Evolutionary conservation across 2,329 filamentous ascomycete genomes (phyloP).

Genomic region (Alternaria sp.): DNA sequence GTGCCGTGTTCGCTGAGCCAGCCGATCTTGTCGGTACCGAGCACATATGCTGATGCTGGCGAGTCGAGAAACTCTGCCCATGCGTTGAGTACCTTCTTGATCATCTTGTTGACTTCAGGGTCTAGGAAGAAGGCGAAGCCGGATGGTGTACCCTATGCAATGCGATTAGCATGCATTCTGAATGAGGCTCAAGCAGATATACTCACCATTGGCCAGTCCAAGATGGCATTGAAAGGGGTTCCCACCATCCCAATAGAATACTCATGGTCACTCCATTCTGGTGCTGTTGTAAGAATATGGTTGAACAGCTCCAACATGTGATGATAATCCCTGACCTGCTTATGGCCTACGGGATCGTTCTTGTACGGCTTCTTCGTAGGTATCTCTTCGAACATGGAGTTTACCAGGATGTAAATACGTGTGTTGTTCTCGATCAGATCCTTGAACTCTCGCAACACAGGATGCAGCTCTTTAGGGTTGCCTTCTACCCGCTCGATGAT

Average conservation of each 20-base stretch:
- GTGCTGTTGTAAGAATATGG: constrained; percentile 56
- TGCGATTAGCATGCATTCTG: not conserved
- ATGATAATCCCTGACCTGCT: constrained; percentile 70
- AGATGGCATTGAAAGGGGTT: constrained; percentile 64
- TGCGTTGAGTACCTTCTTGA: constrained; percentile 61
- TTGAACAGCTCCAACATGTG: constrained; percentile 74
- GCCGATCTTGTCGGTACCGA: constrained; percentile 46
- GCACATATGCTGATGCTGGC: constrained; percentile 48
- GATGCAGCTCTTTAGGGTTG: constrained; percentile 61
- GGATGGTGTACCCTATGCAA: constrained; percentile 39
- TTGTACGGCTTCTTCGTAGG: constrained; percentile 67
- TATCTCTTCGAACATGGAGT: constrained; percentile 73
- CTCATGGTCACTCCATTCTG: constrained; percentile 52
- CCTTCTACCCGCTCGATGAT: constrained; percentile 65
- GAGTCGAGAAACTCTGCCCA: constrained; percentile 54
- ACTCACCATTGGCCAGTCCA: constrained; percentile 67
- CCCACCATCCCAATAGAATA: constrained; percentile 58
- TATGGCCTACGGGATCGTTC: constrained; percentile 67
- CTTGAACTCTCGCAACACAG: constrained; percentile 71
- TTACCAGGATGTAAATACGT: constrained; percentile 72
- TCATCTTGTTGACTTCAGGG: constrained; percentile 52
- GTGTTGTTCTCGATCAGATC: constrained; percentile 70
- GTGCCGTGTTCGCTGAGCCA: constrained; percentile 54
- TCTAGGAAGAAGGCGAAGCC: constrained; percentile 61
- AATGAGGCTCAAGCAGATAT: constrained; percentile 19